A percentile compares a stretch with the other conserved stretches of the same genome.
These are phyloP conservation scores for Cryptococcus wingfieldii DNA, from an alignment of 1,284 basidiomycete species.

Conservation along the genomic window DNA sequence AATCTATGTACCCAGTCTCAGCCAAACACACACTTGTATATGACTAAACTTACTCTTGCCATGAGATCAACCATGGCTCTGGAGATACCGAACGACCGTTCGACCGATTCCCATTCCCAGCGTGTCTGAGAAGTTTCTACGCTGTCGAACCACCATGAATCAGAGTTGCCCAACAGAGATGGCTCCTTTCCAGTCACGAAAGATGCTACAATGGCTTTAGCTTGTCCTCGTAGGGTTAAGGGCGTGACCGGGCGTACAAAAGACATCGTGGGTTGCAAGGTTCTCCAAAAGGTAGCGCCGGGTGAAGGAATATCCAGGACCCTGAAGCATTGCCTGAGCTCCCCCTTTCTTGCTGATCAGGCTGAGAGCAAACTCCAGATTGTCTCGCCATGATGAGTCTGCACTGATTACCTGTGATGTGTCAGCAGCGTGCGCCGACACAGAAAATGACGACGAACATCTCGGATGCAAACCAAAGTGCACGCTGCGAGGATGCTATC, in stretches of 20 bases:
- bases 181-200: constrained; percentile 37
- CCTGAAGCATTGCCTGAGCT: constrained; percentile 29
- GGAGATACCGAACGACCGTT: constrained; percentile 32
- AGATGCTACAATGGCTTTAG: constrained; percentile 14
- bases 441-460: constrained; percentile 15
- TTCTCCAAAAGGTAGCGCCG: constrained; percentile 34
- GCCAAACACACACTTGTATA: not conserved
- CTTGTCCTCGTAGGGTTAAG: not conserved
- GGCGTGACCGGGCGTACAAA: constrained; percentile 18
- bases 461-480: constrained; percentile 32
- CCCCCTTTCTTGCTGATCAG: constrained; percentile 31
- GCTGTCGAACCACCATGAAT: constrained; percentile 39
- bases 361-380: constrained; percentile 35
- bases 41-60: constrained; percentile 24
- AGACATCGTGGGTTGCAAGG: constrained; percentile 33
- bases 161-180: constrained; percentile 28
- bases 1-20: constrained; percentile 10
- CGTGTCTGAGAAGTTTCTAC: constrained; percentile 31
- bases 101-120: constrained; percentile 40
- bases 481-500: constrained; percentile 34
- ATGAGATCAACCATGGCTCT: constrained; percentile 34
- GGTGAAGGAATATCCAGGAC: constrained; percentile 25
- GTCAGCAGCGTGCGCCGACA: not conserved
- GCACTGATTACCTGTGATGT: constrained; percentile 25
- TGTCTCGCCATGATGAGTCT: constrained; percentile 33